Conservation (phyloP, 768 basidiomycete species). For the Chalciporus piperatus region DNA sequence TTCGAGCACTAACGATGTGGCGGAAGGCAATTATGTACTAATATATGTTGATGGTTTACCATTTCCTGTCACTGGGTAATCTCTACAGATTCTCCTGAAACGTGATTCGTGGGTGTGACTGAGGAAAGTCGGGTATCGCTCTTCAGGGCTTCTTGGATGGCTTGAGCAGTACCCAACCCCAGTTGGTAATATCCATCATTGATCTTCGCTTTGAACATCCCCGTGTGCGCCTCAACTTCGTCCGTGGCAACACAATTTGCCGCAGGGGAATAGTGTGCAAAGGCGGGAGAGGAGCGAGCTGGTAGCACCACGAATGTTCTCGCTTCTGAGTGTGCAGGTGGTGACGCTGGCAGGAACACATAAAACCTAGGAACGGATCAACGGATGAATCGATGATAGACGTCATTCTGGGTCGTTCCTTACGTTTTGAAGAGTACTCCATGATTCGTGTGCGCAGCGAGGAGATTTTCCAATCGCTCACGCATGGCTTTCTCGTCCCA, state of each 20-base stretch:
- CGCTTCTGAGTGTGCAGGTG: constrained; percentile 49
- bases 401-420: constrained; percentile 27
- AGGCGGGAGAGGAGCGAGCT: constrained; percentile 41
- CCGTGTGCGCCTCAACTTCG: constrained; percentile 82
- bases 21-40: not conserved
- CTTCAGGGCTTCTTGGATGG: constrained; percentile 56
- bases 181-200: constrained; percentile 92
- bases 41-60: constrained; percentile 8
- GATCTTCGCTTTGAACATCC: constrained; percentile 77
- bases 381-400: not conserved
- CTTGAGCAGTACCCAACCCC: constrained; percentile 62
- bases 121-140: not conserved
- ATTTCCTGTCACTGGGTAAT: not conserved
- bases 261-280: constrained; percentile 57
- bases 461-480: constrained; percentile 57
- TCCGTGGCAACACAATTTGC: constrained; percentile 67
- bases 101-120: not conserved
- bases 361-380: constrained; percentile 59
- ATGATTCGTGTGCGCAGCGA: constrained; percentile 55
- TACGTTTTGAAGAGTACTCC: constrained; percentile 75
- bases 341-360: constrained; percentile 67
- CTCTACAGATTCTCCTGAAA: not conserved
- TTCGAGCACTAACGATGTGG: constrained; percentile 37
- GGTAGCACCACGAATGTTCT: constrained; percentile 85
- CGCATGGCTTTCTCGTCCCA: constrained; percentile 75